A percentile compares a stretch with the other conserved stretches of the same genome.
Evolutionary conservation across 176 grass and related monocot genomes (phyloP).

Genomic region (Eleusine coracana): DNA sequence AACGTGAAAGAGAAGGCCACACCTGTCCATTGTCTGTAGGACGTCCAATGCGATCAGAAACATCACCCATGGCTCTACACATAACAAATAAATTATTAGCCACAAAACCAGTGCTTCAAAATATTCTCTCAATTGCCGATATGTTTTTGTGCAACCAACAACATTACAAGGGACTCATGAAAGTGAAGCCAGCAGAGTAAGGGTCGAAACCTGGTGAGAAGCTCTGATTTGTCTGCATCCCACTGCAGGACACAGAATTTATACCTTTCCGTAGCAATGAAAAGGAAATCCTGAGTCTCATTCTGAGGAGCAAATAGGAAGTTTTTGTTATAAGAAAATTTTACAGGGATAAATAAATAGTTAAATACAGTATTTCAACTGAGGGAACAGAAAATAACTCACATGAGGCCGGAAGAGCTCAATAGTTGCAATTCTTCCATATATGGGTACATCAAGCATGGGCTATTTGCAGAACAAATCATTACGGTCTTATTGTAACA

Average conservation of each 20-base stretch:
- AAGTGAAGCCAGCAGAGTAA: neutral
- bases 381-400: slow-evolving; percentile 21
- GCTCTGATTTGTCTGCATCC: slow-evolving; percentile 89
- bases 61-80: slow-evolving; percentile 96
- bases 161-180: slow-evolving; percentile 7
- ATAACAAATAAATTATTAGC: slow-evolving; percentile 36
- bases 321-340: slow-evolving; percentile 14
- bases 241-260: slow-evolving; percentile 97
- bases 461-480: slow-evolving; percentile 52
- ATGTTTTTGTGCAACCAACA: slow-evolving; percentile 8
- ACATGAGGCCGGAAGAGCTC: slow-evolving; percentile 98
- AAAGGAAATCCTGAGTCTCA: slow-evolving; percentile 95
- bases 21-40: slow-evolving; percentile 99
- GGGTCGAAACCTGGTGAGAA: slow-evolving; percentile 80
- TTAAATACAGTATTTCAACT: neutral
- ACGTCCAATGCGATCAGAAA: slow-evolving; percentile 98
- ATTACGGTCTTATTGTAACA: neutral
- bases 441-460: slow-evolving; percentile 98
- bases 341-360: neutral
- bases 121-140: neutral
- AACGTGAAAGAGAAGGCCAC: neutral
- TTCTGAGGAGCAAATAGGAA: slow-evolving; percentile 51
- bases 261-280: slow-evolving; percentile 91
- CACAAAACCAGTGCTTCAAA: neutral
- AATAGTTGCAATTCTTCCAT: slow-evolving; percentile 89